Percentiles rank a stretch among this genome's conserved stretches.
These are phyloP conservation scores for Erodium moschatum DNA, from an alignment of 441 rosid genomes.

Conservation along the genomic window DNA sequence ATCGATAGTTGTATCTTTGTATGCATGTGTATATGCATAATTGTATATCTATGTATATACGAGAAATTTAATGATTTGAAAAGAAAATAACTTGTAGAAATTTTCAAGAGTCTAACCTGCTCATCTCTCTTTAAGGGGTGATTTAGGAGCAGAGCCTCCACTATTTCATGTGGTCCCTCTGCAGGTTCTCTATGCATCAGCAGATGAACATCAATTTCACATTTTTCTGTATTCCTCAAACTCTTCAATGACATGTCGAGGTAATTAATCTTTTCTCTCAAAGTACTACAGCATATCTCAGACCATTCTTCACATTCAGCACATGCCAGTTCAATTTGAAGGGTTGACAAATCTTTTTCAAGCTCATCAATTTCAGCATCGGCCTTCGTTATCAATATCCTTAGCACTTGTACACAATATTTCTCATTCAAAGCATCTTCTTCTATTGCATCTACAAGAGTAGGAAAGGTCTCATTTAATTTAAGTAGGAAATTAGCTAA, in stretches of 20 bases:
- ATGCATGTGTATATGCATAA: no score
- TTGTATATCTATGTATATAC: not conserved
- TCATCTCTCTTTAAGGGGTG: conserved; percentile 22
- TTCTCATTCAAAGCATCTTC: conserved; percentile 48
- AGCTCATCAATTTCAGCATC: conserved; percentile 42
- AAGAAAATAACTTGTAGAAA: conserved; percentile 1
- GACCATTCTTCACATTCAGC: conserved; percentile 43
- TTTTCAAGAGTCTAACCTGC: conserved; percentile 30
- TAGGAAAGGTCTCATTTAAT: not conserved
- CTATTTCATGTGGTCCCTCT: conserved; percentile 31
- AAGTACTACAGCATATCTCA: conserved; percentile 33
- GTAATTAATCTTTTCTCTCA: conserved; percentile 33
- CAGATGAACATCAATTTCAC: conserved; percentile 27
- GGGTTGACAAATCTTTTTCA: conserved; percentile 34
- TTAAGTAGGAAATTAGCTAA: conserved; percentile 6
- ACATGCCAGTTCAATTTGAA: conserved; percentile 42
- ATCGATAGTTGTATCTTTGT: not conserved
- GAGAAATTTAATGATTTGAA: not conserved
- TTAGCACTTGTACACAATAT: conserved; percentile 44
- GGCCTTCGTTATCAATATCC: conserved; percentile 42
- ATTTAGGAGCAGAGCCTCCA: conserved; percentile 31
- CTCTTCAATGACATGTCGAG: conserved; percentile 27
- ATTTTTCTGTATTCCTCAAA: conserved; percentile 29
- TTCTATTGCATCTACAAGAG: conserved; percentile 41
- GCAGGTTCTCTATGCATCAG: conserved; percentile 34